Evolutionary conservation across 441 rosid species (phyloP), one percentile per base, ranked within the genome.

Genomic region (Populus hybrid): DNA sequence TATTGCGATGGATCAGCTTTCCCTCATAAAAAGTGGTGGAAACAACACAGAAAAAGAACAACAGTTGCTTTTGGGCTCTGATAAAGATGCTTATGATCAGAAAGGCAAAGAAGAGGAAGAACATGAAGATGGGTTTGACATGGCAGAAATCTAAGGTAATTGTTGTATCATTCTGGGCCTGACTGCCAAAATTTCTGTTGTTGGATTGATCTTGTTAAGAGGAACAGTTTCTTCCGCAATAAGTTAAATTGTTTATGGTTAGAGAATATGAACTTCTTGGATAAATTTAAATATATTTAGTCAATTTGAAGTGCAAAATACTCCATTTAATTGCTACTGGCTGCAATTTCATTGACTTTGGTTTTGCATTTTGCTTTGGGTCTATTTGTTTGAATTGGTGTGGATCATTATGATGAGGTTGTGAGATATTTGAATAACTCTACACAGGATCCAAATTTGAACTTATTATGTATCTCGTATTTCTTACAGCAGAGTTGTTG

Each of bases 1-100:
- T n/a, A 86, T 91, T 69, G 85, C 72, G 3, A 87, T 90, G 86
- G 95, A 90, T 82, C 95, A 88, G 83, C 85, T 87, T 76, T 89
- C 95, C 72, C 81, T 89, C 79, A 50, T 87, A 32, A 81, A 83
- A 75, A 80, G 73, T 73, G 46, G 81, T 65, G 73, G 75, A 10
- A 75, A 21, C 66, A 69, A 74, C 78, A 30, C 32, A 20, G 84
- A 81, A 46, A 86, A 80, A 76, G 87, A 87, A 74, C 83, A 81
- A 71, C 88, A 82, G 53, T 79, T 81, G 76, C 80, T 86, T 67
- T 78, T 86, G 81, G 83, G 80, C 72, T 77, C 89, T 61, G 82
- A 81, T 80, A 57, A 73, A 38, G 86, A 79, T 70, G 80, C 79
- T 75, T 10, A 70, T 76, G 85, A 80, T 72, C 73, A 75, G 53